Conservation (phyloP, 2,329 filamentous ascomycete species). For the Hyphodiscus sp. region DNA sequence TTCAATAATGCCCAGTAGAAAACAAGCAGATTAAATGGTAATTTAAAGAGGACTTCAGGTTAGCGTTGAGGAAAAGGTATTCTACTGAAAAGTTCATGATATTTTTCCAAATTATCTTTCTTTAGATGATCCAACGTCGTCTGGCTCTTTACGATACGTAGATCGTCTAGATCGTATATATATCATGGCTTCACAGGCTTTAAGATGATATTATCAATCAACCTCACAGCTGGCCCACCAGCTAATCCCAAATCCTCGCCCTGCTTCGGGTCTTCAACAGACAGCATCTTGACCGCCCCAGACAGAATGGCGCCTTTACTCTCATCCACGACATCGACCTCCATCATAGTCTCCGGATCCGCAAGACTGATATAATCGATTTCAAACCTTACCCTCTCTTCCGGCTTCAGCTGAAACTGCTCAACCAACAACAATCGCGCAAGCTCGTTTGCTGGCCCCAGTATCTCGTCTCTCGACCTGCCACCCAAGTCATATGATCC, state of each 20-base stretch:
- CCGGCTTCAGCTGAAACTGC: constrained; percentile 54
- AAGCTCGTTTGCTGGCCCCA: constrained; percentile 62
- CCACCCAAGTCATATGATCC: constrained; percentile 50
- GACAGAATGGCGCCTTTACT: constrained; percentile 75
- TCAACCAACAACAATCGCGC: constrained; percentile 46
- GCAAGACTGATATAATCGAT: constrained; percentile 91
- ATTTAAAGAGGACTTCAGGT: not conserved
- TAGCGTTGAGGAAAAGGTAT: too few species aligned
- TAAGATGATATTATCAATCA: constrained; percentile 91
- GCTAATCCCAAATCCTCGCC: constrained; percentile 71
- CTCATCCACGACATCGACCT: constrained; percentile 65
- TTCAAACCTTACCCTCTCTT: constrained; percentile 64
- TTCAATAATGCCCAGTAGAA: too few species aligned
- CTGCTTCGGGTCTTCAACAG: constrained; percentile 61
- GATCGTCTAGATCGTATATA: not conserved
- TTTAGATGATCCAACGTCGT: not conserved
- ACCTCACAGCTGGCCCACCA: constrained; percentile 67
- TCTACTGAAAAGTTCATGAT: not conserved
- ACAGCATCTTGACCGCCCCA: constrained; percentile 83
- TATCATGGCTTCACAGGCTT: constrained; percentile 33
- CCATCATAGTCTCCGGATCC: constrained; percentile 76
- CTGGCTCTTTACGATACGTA: too few species aligned
- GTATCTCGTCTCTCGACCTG: constrained; percentile 55
- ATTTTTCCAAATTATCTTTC: not conserved
- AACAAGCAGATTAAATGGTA: not conserved